Base-by-base conservation (phyloP, 2,329 filamentous ascomycete species). In the Talaromyces atroroseus region DNA sequence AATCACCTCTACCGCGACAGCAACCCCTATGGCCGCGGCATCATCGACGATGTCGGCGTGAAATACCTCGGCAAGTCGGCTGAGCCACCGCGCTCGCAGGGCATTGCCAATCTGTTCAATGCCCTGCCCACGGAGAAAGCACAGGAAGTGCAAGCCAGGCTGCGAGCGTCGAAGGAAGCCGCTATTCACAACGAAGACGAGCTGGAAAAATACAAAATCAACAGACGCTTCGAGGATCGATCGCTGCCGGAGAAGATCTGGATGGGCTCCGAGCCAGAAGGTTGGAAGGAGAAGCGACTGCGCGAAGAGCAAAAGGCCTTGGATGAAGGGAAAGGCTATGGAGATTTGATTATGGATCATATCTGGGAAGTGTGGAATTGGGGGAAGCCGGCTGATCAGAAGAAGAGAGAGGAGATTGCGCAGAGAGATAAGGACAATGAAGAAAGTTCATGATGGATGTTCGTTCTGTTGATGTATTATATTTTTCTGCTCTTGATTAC, bases 311-410 rank as follows among this genome's bases (percentile, higher is more conserved):
- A 71, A 65, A 67, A 74, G 64, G 74, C 74, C 34, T 59, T 77
- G 57, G 65, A 66, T 51, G 67, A 73, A 56, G 71, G 75, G 42
- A 76, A 74, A 59, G 72, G 74, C 1, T 77, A 77, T 66, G 68
- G 72, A 0, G 71, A 73, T 67, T 66, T 77, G 68, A 77, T 77
- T 51, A 67, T 69, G 60, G 73, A 76, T 58, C 71, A 77, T 69
- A 70, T 77, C 46, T 75, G 70, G 72, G 75, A 77, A 58, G 75
- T 76, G 29, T 76, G 74, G 73, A 75, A 69, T 58, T 70, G 67
- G 68, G 68, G 69, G 36, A 67, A 68, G 59, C 58, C 58, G 48
- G 58, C 60, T 2, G 52, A 60, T 16, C 46, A 56, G 34, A 52
- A 54, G 47, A 61, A 60, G 49, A 63, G 55, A 21, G 58, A 52